These are phyloP conservation scores for Eucalyptus sp. DNA, from an alignment of 345 rosid species.

Conservation along the genomic window DNA sequence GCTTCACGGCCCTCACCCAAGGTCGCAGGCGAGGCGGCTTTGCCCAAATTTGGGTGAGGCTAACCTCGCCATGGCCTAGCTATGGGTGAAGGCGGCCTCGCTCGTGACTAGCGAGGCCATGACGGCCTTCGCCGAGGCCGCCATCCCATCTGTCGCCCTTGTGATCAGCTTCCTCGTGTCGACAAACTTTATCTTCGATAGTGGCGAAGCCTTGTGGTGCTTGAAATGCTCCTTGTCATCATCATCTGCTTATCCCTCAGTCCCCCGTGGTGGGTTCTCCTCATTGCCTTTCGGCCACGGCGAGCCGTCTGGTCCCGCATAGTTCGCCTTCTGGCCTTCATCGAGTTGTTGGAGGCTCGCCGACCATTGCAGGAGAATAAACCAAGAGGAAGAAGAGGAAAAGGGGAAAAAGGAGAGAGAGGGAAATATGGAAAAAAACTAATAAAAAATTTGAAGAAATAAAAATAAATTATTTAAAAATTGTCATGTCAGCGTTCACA, in stretches of 20 bases:
- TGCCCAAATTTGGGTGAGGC: too few relatives aligned
- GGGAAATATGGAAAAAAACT: too few relatives aligned
- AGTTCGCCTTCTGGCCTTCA: background rate
- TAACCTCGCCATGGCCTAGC: too few relatives aligned
- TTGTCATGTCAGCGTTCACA: accelerated
- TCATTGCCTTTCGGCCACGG: slow-evolving; percentile 19
- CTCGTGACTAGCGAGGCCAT: too few relatives aligned
- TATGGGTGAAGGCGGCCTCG: too few relatives aligned
- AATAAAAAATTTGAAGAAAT: too few relatives aligned
- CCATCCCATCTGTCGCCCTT: slow-evolving; percentile 47
- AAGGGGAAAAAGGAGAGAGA: too few relatives aligned
- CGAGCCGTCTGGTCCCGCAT: slow-evolving; percentile 42
- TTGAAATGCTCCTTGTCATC: slow-evolving; percentile 32
- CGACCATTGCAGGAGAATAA: too few relatives aligned
- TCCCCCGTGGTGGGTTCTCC: background rate
- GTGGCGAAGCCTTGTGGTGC: slow-evolving; percentile 56
- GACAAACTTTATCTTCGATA: slow-evolving; percentile 43
- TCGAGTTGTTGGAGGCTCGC: accelerated
- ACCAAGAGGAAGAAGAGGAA: too few relatives aligned
- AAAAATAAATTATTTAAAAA: too few relatives aligned
- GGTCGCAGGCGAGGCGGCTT: too few relatives aligned
- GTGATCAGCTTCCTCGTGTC: slow-evolving; percentile 74
- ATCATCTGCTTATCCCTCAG: background rate
- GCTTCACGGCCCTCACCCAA: too few relatives aligned
- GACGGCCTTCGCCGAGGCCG: background rate